phyloP scores from a whole-genome alignment of 306 rosid genomes.

The Inga leiocalycina region DNA sequence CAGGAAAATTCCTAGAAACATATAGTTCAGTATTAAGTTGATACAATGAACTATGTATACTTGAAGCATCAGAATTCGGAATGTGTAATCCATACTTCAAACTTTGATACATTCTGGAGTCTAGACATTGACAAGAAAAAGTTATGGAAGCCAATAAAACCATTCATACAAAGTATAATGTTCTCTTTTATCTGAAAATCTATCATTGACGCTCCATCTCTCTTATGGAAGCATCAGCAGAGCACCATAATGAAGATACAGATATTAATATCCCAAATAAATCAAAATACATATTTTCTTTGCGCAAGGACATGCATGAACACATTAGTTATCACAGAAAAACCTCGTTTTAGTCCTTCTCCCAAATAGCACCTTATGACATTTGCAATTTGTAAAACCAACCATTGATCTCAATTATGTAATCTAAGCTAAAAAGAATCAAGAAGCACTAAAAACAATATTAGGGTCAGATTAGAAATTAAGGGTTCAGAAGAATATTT shows the following conservation, averaged over 20 bases:
- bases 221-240: conserved; percentile 15
- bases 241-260: conserved; percentile 24
- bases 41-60: not conserved
- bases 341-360: conserved; percentile 22
- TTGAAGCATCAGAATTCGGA: not conserved
- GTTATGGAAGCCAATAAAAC: not conserved
- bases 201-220: not conserved
- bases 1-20: not conserved
- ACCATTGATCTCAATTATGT: not conserved
- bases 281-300: not conserved
- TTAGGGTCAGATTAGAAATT: not conserved
- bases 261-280: conserved; percentile 23
- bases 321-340: not conserved
- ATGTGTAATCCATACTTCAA: not conserved
- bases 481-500: not conserved
- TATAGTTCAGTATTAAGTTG: not conserved
- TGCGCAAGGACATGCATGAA: conserved; percentile 5
- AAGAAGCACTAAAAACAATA: not conserved
- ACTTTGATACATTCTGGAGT: not conserved
- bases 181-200: conserved; percentile 5
- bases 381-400: conserved; percentile 5
- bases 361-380: not conserved
- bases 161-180: not conserved
- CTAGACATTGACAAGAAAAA: not conserved
- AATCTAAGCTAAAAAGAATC: not conserved